A percentile compares a stretch with the other conserved stretches of the same genome.
These are phyloP conservation scores for Penicillium sp. DNA, from an alignment of 2,329 filamentous ascomycete genomes.

Conservation along the genomic window DNA sequence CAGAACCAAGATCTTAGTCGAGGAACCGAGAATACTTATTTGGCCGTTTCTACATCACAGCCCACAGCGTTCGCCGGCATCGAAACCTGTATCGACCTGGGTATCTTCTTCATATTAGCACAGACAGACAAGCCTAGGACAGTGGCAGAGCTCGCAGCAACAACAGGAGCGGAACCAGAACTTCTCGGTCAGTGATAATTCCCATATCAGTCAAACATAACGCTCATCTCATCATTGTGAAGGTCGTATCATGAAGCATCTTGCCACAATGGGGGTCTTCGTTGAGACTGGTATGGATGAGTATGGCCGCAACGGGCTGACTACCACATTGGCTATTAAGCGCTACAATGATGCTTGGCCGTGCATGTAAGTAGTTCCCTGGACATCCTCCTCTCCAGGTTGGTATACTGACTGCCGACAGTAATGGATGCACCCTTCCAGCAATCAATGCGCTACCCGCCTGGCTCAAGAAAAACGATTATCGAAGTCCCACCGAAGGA, in stretches of 20 bases:
- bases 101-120: constrained; percentile 11
- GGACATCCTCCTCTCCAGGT: no score
- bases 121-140: constrained; percentile 9
- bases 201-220: no score
- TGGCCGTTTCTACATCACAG: background rate
- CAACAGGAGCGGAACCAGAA: constrained; percentile 6
- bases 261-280: constrained; percentile 15
- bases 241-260: constrained; percentile 19
- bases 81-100: constrained; percentile 16
- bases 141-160: constrained; percentile 13
- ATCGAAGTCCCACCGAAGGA: constrained; percentile 6
- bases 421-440: constrained; percentile 6
- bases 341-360: constrained; percentile 16
- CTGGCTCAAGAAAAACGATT: constrained; percentile 11
- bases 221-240: background rate
- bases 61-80: constrained; percentile 14
- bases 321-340: constrained; percentile 9
- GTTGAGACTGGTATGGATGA: constrained; percentile 14
- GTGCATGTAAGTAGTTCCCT: constrained; percentile 9
- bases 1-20: background rate
- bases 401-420: background rate
- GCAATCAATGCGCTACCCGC: constrained; percentile 1
- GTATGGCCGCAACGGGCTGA: constrained; percentile 13
- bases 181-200: constrained; percentile 9
- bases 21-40: background rate